phyloP scores from a whole-genome alignment of 2,329 filamentous ascomycete species.

The Epichloe bromicola region DNA sequence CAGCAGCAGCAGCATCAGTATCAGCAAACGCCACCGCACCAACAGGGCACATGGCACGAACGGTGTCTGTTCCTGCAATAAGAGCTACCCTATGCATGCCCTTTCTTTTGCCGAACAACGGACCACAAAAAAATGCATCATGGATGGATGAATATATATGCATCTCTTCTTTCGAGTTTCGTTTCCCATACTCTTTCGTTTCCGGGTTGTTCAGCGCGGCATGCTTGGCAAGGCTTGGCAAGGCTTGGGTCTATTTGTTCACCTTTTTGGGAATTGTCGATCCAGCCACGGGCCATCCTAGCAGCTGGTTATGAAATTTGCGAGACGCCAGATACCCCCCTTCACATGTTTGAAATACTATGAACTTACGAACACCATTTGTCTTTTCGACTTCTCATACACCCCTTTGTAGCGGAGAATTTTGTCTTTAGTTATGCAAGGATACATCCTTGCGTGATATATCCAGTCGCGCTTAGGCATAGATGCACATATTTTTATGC shows the following conservation, averaged over 20 bases:
- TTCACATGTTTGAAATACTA: background rate
- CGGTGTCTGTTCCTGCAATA: conserved; percentile 10
- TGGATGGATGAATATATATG: background rate
- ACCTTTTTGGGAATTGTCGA: background rate
- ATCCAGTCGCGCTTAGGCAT: too few species aligned
- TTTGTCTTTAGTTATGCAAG: too few species aligned
- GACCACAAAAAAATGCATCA: background rate
- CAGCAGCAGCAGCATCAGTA: conserved; percentile 8
- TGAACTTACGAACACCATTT: background rate
- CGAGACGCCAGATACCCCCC: background rate
- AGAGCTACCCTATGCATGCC: background rate
- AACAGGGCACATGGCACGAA: conserved; percentile 12
- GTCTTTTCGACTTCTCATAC: too few species aligned
- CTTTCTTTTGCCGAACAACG: background rate
- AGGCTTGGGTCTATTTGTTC: background rate
- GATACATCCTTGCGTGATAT: too few species aligned
- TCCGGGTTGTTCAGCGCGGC: background rate
- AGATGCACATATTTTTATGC: too few species aligned
- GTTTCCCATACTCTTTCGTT: background rate
- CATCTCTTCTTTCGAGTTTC: background rate
- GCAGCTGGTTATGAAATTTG: background rate
- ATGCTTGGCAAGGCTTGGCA: background rate
- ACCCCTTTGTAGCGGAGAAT: too few species aligned
- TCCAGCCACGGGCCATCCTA: background rate
- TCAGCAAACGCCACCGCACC: background rate